Base-by-base conservation (phyloP, 768 basidiomycete genomes). In the Russula compacta region DNA sequence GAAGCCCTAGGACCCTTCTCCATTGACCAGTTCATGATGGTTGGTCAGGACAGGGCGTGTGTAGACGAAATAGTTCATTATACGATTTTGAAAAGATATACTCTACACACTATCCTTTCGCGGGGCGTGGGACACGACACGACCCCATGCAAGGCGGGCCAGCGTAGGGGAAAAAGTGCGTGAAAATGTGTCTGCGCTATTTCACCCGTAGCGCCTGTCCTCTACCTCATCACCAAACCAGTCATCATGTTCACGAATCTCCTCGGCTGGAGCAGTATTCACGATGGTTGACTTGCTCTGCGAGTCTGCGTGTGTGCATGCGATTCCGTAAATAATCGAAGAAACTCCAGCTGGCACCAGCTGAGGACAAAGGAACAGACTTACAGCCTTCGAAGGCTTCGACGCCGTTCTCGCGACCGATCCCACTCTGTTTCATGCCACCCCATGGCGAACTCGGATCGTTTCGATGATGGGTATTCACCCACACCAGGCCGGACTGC, bases 401-500 rank as follows among this genome's bases (percentile, higher is more conserved):
- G 4, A 87, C 59, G 1, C 92, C 92, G 64, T 94, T 94, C 69
- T 94, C 92, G 59, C 92, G 73, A 6, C 92, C 91, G 55, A 91
- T 86, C 1, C 91, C 91, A 67, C 90, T 92, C 65, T 87, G 86
- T 70, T 92, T 92, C 89, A 92, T 89, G 6, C 90, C 90, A 19
- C 90, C 90, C 89, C 92, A 94, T 43, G 92, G 90, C 36, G 88
- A 91, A 64, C 86, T 87, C 8, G 92, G 92, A 69, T 93, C 90
- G 67, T 94, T 93, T 49, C 91, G 81, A 68, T 94, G 92, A 66
- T 92, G 89, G 0, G 87, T 91, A 69, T 94, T 93, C 40, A 92
- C 81, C 92, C 92, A 94, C 48, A 89, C 86, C 35, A 93, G 68
- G 5, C 92, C 92, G 17, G 85, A 76, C 65, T 93, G 79, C 39